Base-by-base conservation (phyloP, 495 filamentous ascomycete species). In the Aspergillus sclerotiicarbonarius region DNA sequence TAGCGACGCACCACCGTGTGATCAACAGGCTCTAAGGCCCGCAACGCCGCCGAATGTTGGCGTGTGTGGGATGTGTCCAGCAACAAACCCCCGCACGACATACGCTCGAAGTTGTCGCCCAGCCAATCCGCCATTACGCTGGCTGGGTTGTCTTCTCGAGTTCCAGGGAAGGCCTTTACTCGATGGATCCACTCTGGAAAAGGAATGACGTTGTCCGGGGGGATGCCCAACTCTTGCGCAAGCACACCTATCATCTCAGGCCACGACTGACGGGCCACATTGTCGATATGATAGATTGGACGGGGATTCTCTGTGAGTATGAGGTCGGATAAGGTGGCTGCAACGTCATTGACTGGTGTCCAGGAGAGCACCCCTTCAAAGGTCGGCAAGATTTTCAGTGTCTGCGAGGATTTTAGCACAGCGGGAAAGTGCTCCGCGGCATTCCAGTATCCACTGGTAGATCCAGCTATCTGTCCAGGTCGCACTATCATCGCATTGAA, bases 201-300 rank as follows among this genome's bases (percentile, higher is more conserved):
- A 0, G 80, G 74, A 8, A 82, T 67, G 7, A 80, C 15, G 52
- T 74, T 67, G 5, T n/a, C 12, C 5, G n/a, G 32, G 0, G 71
- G 66, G 15, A 82, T 74, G 6, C 56, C 59, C 0, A 84, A 67
- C 2, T 67, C 73, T 2, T 72, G 70, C 0, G 79, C 73, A 8
- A 86, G 56, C 3, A 80, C 41, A 0, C 50, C 20, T 0, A 71
- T 68, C 66, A 80, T 76, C 0, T 76, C 66, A 0, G 43, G 41
- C 82, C 82, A 84, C 0, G 74, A 69, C 64, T 83, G 78, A 1
- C 74, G 60, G 4, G 75, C 64, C 0, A 80, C 81, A 53, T 84
- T 83, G 13, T 85, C 82, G 53, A 85, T 74, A 64, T 85, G 82
- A 48, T 84, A 85, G 33, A 82, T 56, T 3, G 76, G 68, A 21